phyloP scores from a whole-genome alignment of 2,329 filamentous ascomycete genomes.

The Fusarium sp. region DNA sequence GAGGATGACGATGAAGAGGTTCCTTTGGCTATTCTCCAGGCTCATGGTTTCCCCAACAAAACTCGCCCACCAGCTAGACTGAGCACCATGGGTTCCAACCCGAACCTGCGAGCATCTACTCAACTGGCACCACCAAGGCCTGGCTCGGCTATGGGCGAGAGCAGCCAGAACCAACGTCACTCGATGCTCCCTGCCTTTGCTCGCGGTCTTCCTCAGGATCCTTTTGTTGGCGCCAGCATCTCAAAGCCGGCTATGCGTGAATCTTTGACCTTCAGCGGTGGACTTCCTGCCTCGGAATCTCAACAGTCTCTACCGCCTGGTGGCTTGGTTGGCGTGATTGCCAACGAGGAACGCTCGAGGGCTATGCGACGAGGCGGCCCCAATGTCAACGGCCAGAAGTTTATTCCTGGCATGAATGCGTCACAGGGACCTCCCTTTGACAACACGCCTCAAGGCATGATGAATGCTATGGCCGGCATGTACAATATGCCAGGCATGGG shows the following conservation, averaged over 20 bases:
- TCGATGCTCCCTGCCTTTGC: slow-evolving; percentile 82
- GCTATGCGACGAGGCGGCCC: slow-evolving; percentile 84
- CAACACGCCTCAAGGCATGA: slow-evolving; percentile 58
- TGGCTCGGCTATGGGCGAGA: slow-evolving; percentile 68
- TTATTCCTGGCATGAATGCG: slow-evolving; percentile 53
- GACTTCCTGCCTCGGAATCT: slow-evolving; percentile 57
- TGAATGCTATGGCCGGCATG: slow-evolving; percentile 55
- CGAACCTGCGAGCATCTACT: slow-evolving; percentile 73
- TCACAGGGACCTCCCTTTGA: slow-evolving; percentile 60
- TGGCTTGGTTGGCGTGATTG: slow-evolving; percentile 89
- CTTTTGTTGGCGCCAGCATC: slow-evolving; percentile 83
- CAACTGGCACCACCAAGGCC: slow-evolving; percentile 60
- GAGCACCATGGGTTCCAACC: slow-evolving; percentile 74
- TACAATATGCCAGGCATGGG: slow-evolving; percentile 47
- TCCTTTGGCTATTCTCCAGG: slow-evolving; percentile 85
- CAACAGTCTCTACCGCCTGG: slow-evolving; percentile 70
- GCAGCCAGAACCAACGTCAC: slow-evolving; percentile 48
- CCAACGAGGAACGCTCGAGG: slow-evolving; percentile 82
- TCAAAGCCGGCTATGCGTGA: slow-evolving; percentile 80
- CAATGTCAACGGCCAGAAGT: slow-evolving; percentile 67
- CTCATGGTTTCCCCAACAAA: slow-evolving; percentile 87
- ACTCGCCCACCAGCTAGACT: slow-evolving; percentile 79
- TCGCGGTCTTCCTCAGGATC: slow-evolving; percentile 83
- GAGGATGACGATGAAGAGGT: slow-evolving; percentile 94
- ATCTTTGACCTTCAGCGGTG: slow-evolving; percentile 77